Percentiles rank a stretch among this genome's conserved stretches.
Conservation (phyloP, 1,139 yeast genomes). For the Protomyces arabidopsidicola region DNA sequence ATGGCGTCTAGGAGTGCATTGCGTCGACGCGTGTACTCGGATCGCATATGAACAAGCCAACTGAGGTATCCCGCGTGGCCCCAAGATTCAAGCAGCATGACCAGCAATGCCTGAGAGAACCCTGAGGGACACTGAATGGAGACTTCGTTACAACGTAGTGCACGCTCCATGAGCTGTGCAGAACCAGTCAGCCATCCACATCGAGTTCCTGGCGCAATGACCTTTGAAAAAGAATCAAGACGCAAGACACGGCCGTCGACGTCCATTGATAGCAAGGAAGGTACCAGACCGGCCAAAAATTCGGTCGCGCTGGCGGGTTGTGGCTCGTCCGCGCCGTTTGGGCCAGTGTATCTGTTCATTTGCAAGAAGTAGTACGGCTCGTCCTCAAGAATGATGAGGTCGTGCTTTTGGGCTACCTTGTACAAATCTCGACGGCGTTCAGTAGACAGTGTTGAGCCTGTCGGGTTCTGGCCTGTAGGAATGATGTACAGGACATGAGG, state of each 20-base stretch:
- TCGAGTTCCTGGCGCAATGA: conserved; percentile 87
- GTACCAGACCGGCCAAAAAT: conserved; percentile 64
- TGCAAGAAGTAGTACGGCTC: conserved; percentile 90
- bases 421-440: conserved; percentile 73
- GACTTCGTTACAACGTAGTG: conserved; percentile 71
- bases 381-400: conserved; percentile 76
- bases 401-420: conserved; percentile 69
- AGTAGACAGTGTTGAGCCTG: conserved; percentile 69
- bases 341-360: conserved; percentile 46
- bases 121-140: conserved; percentile 80
- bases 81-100: conserved; percentile 63
- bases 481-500: conserved; percentile 81
- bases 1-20: conserved; percentile 72
- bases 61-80: conserved; percentile 72
- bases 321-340: conserved; percentile 43
- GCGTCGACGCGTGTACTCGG: conserved; percentile 72
- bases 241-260: conserved; percentile 86
- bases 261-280: conserved; percentile 74
- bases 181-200: conserved; percentile 90
- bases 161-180: conserved; percentile 58
- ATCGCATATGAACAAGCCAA: conserved; percentile 83
- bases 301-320: conserved; percentile 45
- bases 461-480: conserved; percentile 93
- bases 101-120: conserved; percentile 64
- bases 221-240: conserved; percentile 87